Evolutionary conservation across 495 filamentous ascomycete species (phyloP).

Genomic region (Tuber aestivum): DNA sequence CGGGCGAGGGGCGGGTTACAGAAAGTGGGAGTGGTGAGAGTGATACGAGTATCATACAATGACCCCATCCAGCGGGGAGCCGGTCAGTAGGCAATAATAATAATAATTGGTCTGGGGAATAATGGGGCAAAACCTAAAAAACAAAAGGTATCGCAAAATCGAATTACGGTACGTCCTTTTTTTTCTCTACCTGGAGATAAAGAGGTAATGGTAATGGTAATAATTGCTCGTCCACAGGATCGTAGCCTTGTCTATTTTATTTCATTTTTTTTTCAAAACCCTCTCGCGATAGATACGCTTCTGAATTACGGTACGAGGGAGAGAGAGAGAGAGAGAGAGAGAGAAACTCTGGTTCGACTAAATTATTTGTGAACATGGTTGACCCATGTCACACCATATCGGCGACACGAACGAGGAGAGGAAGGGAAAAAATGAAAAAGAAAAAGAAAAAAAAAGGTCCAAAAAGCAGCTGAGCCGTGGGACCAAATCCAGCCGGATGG

Average conservation of each 20-base stretch:
- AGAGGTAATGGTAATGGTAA: too few relatives aligned
- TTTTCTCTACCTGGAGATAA: neutral
- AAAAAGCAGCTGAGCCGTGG: neutral
- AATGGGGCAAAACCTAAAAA: neutral
- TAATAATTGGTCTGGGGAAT: neutral
- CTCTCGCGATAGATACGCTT: too few relatives aligned
- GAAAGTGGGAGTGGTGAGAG: too few relatives aligned
- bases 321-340: neutral
- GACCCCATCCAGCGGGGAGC: too few relatives aligned
- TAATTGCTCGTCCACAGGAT: neutral
- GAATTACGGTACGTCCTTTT: conserved; percentile 2
- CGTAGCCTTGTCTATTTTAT: too few relatives aligned
- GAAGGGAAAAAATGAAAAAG: neutral
- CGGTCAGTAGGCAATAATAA: too few relatives aligned
- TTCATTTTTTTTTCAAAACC: too few relatives aligned
- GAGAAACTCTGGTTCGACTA: neutral
- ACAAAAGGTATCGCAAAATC: neutral
- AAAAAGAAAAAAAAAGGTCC: neutral
- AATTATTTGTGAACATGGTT: neutral
- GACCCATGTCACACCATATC: neutral
- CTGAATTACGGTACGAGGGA: too few relatives aligned
- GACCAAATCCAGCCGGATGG: conserved; percentile 1
- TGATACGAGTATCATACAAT: too few relatives aligned
- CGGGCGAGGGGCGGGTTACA: too few relatives aligned
- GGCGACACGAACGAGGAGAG: neutral